Percentiles rank a stretch among this genome's conserved stretches.
phyloP scores from a whole-genome alignment of 1,139 yeast species.

The Magnusiomyces paraingens region DNA sequence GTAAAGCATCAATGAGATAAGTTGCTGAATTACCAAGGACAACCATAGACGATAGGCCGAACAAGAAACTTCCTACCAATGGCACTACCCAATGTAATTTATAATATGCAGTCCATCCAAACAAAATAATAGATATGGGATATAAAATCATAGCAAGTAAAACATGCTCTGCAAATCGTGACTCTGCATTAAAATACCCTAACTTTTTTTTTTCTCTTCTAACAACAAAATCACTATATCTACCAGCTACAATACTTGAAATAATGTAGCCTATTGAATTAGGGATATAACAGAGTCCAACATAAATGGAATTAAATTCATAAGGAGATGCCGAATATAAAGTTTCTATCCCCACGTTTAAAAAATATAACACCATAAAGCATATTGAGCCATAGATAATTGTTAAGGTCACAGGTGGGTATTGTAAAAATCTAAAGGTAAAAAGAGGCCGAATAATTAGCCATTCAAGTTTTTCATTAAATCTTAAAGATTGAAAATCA shows the following conservation, averaged over 20 bases:
- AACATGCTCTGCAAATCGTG: constrained; percentile 71
- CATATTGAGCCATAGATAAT: constrained; percentile 59
- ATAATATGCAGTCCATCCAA: constrained; percentile 75
- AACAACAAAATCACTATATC: constrained; percentile 65
- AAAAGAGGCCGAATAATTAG: constrained; percentile 32
- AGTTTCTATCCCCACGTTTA: constrained; percentile 67
- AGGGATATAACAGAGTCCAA: constrained; percentile 77
- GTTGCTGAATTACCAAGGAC: constrained; percentile 77
- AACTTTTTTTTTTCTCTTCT: constrained; percentile 43
- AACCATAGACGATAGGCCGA: constrained; percentile 81
- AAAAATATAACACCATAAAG: constrained; percentile 62
- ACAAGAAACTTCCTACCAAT: constrained; percentile 69
- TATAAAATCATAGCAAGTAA: constrained; percentile 54
- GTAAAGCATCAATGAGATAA: constrained; percentile 75
- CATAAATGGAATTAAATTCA: constrained; percentile 54
- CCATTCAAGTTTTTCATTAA: constrained; percentile 16
- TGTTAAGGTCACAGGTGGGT: constrained; percentile 70
- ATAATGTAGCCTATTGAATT: constrained; percentile 70
- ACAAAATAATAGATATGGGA: constrained; percentile 62
- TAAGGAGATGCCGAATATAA: constrained; percentile 62
- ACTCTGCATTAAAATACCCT: constrained; percentile 70
- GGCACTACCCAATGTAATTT: constrained; percentile 68
- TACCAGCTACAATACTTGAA: constrained; percentile 72
- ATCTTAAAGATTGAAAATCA: constrained; percentile 6
- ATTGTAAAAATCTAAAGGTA: constrained; percentile 29